These are phyloP conservation scores for Dictyostelium citrinum DNA, from an alignment of 78 protist species.

Conservation along the genomic window DNA sequence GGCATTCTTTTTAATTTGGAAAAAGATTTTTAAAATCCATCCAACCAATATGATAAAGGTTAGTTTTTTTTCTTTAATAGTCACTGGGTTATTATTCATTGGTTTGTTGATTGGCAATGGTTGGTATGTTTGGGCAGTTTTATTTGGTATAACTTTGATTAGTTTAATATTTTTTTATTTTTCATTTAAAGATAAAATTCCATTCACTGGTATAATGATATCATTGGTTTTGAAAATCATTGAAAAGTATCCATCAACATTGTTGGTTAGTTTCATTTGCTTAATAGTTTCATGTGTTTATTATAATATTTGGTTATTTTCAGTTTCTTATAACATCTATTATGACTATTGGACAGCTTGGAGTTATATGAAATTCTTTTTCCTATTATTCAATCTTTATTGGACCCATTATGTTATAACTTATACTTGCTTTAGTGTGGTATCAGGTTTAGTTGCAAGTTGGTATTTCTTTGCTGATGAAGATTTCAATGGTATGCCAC, in stretches of 20 bases:
- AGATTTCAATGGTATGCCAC: neutral
- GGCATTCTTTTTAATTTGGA: neutral
- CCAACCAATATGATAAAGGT: neutral
- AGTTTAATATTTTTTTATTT: neutral
- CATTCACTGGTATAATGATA: constrained; percentile 31
- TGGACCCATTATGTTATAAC: constrained; percentile 60
- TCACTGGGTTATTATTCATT: neutral
- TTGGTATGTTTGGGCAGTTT: neutral
- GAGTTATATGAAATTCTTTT: neutral
- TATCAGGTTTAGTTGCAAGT: constrained; percentile 78
- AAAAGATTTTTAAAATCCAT: neutral
- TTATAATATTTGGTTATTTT: neutral
- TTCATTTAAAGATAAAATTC: constrained; percentile 21
- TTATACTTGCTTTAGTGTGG: constrained; percentile 82
- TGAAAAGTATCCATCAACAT: constrained; percentile 7
- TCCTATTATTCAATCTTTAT: neutral
- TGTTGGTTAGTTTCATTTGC: neutral
- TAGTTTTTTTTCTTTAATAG: neutral
- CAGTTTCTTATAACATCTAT: neutral
- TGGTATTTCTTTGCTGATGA: constrained; percentile 84
- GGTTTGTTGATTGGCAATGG: neutral
- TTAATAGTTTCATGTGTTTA: constrained; percentile 9
- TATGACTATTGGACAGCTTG: neutral
- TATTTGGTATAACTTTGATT: neutral
- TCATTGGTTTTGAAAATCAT: neutral